These are phyloP conservation scores for Cercospora canescens DNA, from an alignment of 2,329 filamentous ascomycete genomes.

Conservation along the genomic window DNA sequence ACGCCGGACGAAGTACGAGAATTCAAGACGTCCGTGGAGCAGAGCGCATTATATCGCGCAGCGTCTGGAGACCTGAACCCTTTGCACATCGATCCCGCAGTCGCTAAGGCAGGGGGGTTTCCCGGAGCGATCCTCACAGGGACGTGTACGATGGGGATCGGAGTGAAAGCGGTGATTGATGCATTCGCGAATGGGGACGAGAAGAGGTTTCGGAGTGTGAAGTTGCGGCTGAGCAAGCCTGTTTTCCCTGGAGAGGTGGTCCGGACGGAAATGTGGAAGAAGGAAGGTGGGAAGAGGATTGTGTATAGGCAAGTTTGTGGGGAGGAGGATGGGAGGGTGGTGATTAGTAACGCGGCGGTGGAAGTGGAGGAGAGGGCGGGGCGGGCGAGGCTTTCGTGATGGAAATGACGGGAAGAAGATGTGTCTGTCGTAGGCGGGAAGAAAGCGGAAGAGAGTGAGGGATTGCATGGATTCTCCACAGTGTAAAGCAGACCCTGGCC, in stretches of 20 bases:
- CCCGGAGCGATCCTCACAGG: neutral
- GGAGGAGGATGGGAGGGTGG: neutral
- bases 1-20: neutral
- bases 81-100: neutral
- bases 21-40: neutral
- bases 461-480: neutral
- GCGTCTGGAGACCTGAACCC: neutral
- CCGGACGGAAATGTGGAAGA: neutral
- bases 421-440: neutral
- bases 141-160: neutral
- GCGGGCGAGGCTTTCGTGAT: neutral
- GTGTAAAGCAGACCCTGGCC: neutral
- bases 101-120: neutral
- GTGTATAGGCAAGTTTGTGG: neutral
- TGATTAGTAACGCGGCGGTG: neutral
- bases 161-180: neutral
- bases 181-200: neutral
- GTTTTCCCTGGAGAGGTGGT: neutral
- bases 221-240: neutral
- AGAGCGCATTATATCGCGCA: neutral
- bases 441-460: neutral
- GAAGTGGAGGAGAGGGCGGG: neutral
- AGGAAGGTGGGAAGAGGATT: neutral
- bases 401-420: neutral
- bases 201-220: neutral